phyloP scores from a whole-genome alignment of 2,329 filamentous ascomycete genomes.

The Parastagonospora nodorum region DNA sequence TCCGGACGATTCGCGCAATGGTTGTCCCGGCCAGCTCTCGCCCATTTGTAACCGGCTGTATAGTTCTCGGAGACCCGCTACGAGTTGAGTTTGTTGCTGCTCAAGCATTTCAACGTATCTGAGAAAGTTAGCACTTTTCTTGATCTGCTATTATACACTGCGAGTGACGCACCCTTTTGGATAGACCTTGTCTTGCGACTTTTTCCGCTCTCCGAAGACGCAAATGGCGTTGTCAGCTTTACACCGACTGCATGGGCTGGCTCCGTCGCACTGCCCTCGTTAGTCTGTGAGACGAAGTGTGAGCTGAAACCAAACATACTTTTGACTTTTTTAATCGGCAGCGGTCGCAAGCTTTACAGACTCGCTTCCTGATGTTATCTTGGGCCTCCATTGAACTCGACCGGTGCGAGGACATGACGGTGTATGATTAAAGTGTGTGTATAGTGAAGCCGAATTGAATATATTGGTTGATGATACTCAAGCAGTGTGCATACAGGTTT shows the following conservation, averaged over 20 bases:
- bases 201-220: slow-evolving; percentile 68
- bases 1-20: slow-evolving; percentile 58
- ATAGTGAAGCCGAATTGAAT: slow-evolving; percentile 1
- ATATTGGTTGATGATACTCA: slow-evolving; percentile 4
- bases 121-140: slow-evolving; percentile 10
- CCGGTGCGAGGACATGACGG: slow-evolving; percentile 41
- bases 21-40: slow-evolving; percentile 61
- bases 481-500: background rate
- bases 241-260: slow-evolving; percentile 65
- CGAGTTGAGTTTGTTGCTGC: slow-evolving; percentile 67
- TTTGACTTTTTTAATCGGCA: slow-evolving; percentile 71
- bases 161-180: slow-evolving; percentile 63
- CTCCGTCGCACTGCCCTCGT: slow-evolving; percentile 61
- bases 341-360: slow-evolving; percentile 70
- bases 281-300: slow-evolving; percentile 8
- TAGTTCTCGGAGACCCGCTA: slow-evolving; percentile 64
- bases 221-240: slow-evolving; percentile 68
- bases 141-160: background rate
- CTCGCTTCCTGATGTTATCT: slow-evolving; percentile 62
- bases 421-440: background rate
- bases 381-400: slow-evolving; percentile 49
- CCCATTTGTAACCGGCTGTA: slow-evolving; percentile 60
- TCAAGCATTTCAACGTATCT: slow-evolving; percentile 71
- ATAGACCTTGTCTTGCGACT: slow-evolving; percentile 69
- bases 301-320: slow-evolving; percentile 44